Conservation (phyloP, 108 stramenopile species). For the Aurantiochytrium sp. region DNA sequence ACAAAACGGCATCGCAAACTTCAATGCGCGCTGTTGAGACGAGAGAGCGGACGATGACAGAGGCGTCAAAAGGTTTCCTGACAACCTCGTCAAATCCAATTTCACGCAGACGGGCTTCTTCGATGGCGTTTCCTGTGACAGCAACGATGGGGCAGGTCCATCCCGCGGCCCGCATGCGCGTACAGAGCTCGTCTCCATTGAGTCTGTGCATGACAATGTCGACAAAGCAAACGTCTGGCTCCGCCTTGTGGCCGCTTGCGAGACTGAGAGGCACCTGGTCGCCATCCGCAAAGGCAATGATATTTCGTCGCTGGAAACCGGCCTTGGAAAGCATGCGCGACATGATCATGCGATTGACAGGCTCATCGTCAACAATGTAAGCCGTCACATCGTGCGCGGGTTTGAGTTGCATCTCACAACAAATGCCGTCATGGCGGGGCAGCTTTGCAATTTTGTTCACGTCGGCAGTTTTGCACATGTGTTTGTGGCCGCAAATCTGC, state of each 20-base stretch:
- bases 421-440: not conserved
- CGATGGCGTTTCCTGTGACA: not conserved
- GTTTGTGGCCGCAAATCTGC: no score
- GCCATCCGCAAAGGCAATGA: not conserved
- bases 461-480: no score
- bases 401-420: not conserved
- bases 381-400: not conserved
- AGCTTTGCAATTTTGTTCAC: no score
- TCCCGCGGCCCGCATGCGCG: not conserved
- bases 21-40: no score
- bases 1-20: no score
- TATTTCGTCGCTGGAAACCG: not conserved
- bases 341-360: not conserved
- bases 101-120: not conserved
- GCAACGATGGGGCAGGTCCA: constrained; percentile 5
- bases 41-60: not conserved
- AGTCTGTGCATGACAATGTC: not conserved
- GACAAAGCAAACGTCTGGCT: not conserved
- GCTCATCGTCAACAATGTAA: not conserved
- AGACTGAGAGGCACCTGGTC: not conserved
- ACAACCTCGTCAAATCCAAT: not conserved
- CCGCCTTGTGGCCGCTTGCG: not conserved
- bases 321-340: not conserved
- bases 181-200: not conserved
- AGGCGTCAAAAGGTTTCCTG: not conserved